Evolutionary conservation across 2,329 filamentous ascomycete genomes (phyloP).

Genomic region (Neopestalotiopsis sp.): DNA sequence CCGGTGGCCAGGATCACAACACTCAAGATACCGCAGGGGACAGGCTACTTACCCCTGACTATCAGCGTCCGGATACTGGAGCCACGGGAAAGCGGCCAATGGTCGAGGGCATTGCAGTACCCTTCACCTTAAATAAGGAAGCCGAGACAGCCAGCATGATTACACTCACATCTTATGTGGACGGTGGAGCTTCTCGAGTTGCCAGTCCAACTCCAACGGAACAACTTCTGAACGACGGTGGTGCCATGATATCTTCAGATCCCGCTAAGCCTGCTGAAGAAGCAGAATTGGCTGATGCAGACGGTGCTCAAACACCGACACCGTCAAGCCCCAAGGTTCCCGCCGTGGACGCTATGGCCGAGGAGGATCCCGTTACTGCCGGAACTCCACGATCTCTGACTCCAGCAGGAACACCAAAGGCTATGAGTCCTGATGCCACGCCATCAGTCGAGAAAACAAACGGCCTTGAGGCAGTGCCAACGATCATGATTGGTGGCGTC

Average conservation of each 20-base stretch:
- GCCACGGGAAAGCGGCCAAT: conserved; percentile 67
- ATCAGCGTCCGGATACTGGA: conserved; percentile 51
- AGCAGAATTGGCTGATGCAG: conserved; percentile 22
- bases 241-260: conserved; percentile 25
- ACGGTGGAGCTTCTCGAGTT: conserved; percentile 35
- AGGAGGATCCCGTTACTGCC: conserved; percentile 21
- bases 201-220: conserved; percentile 37
- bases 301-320: conserved; percentile 15
- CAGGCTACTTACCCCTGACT: conserved; percentile 49
- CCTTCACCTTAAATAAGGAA: conserved; percentile 71
- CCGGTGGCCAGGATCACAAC: conserved; percentile 40
- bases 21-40: conserved; percentile 36
- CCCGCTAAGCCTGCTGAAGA: conserved; percentile 19
- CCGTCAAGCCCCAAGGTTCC: conserved; percentile 20
- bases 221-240: not conserved
- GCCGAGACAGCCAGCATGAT: conserved; percentile 73
- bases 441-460: conserved; percentile 18
- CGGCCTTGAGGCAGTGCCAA: conserved; percentile 19
- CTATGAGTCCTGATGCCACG: conserved; percentile 21
- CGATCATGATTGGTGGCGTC: conserved; percentile 18
- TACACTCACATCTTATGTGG: conserved; percentile 58
- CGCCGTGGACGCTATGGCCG: conserved; percentile 22
- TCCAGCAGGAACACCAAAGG: conserved; percentile 18
- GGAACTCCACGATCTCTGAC: conserved; percentile 20
- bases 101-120: conserved; percentile 72